Conservation (phyloP, 2,329 filamentous ascomycete genomes). For the Exophiala sp. region DNA sequence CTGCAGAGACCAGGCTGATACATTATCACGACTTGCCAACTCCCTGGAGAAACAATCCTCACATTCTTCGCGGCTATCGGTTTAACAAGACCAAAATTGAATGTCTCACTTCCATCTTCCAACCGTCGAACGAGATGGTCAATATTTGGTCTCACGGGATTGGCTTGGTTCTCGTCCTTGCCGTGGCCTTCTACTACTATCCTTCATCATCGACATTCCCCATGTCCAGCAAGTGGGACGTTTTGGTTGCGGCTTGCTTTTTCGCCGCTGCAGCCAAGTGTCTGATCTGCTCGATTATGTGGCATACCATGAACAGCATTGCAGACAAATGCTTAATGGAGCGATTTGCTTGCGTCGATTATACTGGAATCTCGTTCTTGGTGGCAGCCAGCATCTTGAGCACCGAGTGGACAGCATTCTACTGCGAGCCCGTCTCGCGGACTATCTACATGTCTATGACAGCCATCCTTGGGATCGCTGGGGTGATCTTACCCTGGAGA, state of each 20-base stretch:
- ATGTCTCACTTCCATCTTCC: constrained; percentile 76
- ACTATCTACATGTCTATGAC: constrained; percentile 82
- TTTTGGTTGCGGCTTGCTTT: constrained; percentile 87
- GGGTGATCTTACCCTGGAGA: constrained; percentile 92
- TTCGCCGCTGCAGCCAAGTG: constrained; percentile 95
- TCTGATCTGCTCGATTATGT: constrained; percentile 87
- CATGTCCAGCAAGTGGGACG: constrained; percentile 77
- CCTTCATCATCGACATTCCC: constrained; percentile 81
- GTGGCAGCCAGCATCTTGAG: constrained; percentile 97
- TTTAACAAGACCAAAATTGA: constrained; percentile 89
- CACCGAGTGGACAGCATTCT: constrained; percentile 97
- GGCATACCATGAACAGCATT: constrained; percentile 98
- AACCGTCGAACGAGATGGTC: constrained; percentile 83
- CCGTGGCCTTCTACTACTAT: constrained; percentile 94
- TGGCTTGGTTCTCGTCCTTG: constrained; percentile 78
- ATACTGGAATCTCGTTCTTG: constrained; percentile 91
- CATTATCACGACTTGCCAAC: constrained; percentile 82
- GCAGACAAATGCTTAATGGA: constrained; percentile 84
- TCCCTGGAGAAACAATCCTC: constrained; percentile 91
- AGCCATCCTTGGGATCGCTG: constrained; percentile 71
- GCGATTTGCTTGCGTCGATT: constrained; percentile 95
- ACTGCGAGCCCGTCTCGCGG: constrained; percentile 84
- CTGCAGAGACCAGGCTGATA: constrained; percentile 75
- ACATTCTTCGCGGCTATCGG: constrained; percentile 86
- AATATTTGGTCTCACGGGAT: constrained; percentile 98